Evolutionary conservation across 148 eudicot species (phyloP).

Genomic region (Tetragonia tetragonoides): DNA sequence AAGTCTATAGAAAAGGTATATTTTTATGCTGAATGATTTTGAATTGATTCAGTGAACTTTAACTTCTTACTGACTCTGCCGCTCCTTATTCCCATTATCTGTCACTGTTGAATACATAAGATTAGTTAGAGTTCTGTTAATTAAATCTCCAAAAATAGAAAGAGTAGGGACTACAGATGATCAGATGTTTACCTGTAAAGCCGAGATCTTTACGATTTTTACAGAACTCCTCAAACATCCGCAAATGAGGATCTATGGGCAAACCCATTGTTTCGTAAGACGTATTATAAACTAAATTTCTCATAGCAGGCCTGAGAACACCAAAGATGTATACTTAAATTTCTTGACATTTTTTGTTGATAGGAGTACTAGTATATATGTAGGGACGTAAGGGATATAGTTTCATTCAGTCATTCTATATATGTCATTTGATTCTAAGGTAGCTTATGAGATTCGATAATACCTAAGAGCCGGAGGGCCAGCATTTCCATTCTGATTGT

Average conservation of each 20-base stretch:
- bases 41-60: not conserved
- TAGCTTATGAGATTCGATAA: not conserved
- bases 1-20: no score
- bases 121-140: no score
- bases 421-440: not conserved
- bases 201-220: not conserved
- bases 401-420: not conserved
- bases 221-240: not conserved
- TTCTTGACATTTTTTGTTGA: no score
- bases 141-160: not conserved
- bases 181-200: not conserved
- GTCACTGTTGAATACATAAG: not conserved
- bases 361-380: no score
- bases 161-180: not conserved
- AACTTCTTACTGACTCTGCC: not conserved
- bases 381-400: no score
- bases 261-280: conserved; percentile 22
- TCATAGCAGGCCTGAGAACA: conserved; percentile 8
- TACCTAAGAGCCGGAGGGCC: conserved; percentile 9
- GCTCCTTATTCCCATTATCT: not conserved
- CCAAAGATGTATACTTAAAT: not conserved
- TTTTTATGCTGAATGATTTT: not conserved
- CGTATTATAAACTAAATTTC: conserved; percentile 16
- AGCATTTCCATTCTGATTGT: conserved; percentile 1
- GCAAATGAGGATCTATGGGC: conserved; percentile 31